Base-by-base conservation (phyloP, 208 protist genomes). In the Trypanosoma rangeli region DNA sequence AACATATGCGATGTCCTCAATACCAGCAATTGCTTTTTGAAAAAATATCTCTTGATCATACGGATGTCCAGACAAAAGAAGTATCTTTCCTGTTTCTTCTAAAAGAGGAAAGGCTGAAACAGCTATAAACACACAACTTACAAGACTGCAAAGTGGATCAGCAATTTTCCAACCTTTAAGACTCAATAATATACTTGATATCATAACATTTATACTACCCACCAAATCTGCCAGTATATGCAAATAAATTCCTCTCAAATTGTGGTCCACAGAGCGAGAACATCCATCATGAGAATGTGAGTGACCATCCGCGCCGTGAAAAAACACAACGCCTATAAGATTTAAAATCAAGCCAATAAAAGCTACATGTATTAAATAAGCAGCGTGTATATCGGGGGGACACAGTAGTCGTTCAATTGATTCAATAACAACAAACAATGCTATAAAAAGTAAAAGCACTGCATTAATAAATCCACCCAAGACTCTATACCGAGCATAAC, bases 211-310 rank as follows among this genome's bases (percentile, higher is more conserved):
- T 16, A 97, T 79, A 73, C 83, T 92, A 3, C 91, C 90, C 5
- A 97, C 49, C 28, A 95, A 74, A 79, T 97, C 91, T 1, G 91
- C 90, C 2, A 97, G 54, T 76, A 97, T 93, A 72, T 97, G 93
- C 20, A 97, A 68, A 69, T 92, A 95, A 16, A 96, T 82, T 3
- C 91, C 89, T 29, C 88, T 59, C 70, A 96, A 90, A 63, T 96
- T 96, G 73, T 93, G 83, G 63, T 93, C 86, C 18, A 81, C 73
- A 52, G 74, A 48, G 50, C 64, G 61, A 39, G 75, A 33, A 58
- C 76, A 76, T 52, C 74, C 55, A 20, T 72, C 89, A 42, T 83
- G 74, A 13, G 69, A 60, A 48, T 87, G 83, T 3, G 76, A 79
- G 52, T 92, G 83, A 24, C 77, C 74, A 65, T 89, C 79, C 22